Percentiles rank a stretch among this genome's conserved stretches.
Conservation (phyloP, 2,329 filamentous ascomycete genomes). For the Cercospora sojina region DNA sequence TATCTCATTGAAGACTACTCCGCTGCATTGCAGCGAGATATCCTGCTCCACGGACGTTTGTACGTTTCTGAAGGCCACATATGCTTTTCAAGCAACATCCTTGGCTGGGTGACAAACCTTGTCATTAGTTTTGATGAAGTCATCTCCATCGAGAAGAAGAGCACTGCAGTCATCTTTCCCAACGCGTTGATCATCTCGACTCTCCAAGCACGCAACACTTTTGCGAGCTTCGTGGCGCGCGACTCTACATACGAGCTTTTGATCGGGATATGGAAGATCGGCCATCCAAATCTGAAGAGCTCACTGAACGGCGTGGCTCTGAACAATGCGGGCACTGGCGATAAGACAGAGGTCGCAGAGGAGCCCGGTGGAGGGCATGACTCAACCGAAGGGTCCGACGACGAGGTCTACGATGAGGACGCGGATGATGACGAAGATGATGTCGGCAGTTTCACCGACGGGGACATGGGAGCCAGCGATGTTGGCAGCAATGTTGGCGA, state of each 20-base stretch:
- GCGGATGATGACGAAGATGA: conserved; percentile 61
- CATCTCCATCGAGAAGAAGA: conserved; percentile 94
- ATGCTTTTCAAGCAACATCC: conserved; percentile 98
- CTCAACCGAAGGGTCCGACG: conserved; percentile 65
- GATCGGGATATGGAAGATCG: conserved; percentile 97
- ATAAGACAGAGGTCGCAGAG: conserved; percentile 85
- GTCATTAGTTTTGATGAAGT: conserved; percentile 99
- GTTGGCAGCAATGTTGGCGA: conserved; percentile 54
- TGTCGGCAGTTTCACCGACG: conserved; percentile 60
- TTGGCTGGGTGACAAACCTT: conserved; percentile 95
- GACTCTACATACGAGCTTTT: conserved; percentile 97
- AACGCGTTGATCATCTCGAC: conserved; percentile 98
- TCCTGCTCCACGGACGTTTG: conserved; percentile 85
- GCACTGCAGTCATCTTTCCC: conserved; percentile 90
- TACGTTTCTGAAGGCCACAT: conserved; percentile 97
- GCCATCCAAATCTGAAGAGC: conserved; percentile 86
- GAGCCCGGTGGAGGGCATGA: conserved; percentile 52
- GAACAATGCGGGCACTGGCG: conserved; percentile 72
- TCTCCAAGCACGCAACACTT: conserved; percentile 89
- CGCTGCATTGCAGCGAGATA: conserved; percentile 92
- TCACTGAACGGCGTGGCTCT: conserved; percentile 85
- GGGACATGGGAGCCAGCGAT: conserved; percentile 50
- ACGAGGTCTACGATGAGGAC: conserved; percentile 76
- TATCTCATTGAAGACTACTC: conserved; percentile 98
- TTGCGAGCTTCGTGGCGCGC: conserved; percentile 89